These are phyloP conservation scores for Globisporangium viniferum DNA, from an alignment of 352 stramenopile species.

Conservation along the genomic window DNA sequence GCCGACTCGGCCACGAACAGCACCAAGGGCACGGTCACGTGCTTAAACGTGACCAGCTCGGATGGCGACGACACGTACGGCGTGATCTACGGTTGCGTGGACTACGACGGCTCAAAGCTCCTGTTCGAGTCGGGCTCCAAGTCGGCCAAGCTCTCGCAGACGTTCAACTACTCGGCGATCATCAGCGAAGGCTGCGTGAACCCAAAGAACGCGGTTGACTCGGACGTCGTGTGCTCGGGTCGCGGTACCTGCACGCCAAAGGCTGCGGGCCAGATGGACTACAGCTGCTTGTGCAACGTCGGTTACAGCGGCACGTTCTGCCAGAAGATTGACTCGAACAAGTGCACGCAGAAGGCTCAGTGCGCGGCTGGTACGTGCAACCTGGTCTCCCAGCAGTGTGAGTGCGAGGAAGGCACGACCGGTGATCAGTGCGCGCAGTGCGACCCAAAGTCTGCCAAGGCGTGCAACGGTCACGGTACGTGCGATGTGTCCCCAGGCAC, in stretches of 20 bases:
- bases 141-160: conserved; percentile 41
- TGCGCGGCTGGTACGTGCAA: conserved; percentile 69
- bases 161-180: conserved; percentile 61
- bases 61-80: conserved; percentile 25
- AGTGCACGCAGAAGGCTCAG: conserved; percentile 59
- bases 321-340: conserved; percentile 70
- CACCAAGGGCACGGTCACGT: conserved; percentile 34
- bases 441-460: conserved; percentile 44
- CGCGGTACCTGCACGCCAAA: conserved; percentile 61
- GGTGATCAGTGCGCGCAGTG: conserved; percentile 72
- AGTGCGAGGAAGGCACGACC: conserved; percentile 57
- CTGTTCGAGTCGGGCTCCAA: conserved; percentile 51
- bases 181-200: conserved; percentile 63
- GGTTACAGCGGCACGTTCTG: conserved; percentile 79
- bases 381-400: conserved; percentile 55
- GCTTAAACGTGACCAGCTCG: conserved; percentile 23
- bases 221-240: conserved; percentile 72
- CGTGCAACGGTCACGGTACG: conserved; percentile 58
- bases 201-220: conserved; percentile 38
- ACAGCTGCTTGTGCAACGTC: conserved; percentile 67
- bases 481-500: conserved; percentile 35
- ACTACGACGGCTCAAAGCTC: conserved; percentile 61
- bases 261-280: conserved; percentile 41
- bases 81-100: conserved; percentile 79
- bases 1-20: conserved; percentile 31